A percentile compares a stretch with the other conserved stretches of the same genome.
Evolutionary conservation across 352 stramenopile species (phyloP).

Genomic region (Pythium volutum): DNA sequence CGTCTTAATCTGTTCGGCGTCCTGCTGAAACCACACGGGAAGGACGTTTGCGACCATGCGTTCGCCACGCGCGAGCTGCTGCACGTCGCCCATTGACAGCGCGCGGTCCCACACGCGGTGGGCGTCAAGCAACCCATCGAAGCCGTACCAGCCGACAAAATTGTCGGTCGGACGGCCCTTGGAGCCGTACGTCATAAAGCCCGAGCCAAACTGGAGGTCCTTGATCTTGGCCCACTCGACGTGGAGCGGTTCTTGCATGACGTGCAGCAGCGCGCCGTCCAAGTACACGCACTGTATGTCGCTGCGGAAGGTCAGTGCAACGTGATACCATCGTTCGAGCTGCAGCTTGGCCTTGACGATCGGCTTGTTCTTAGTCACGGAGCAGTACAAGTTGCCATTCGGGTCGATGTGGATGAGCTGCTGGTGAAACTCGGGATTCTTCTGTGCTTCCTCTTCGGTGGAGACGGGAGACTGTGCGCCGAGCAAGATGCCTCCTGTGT

Average conservation of each 20-base stretch:
- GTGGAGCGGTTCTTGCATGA: constrained; percentile 35
- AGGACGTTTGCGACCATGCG: neutral
- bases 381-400: constrained; percentile 41
- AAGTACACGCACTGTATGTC: constrained; percentile 48
- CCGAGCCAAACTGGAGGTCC: constrained; percentile 41
- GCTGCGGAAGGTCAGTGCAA: constrained; percentile 46
- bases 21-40: neutral
- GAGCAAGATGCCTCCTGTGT: constrained; percentile 35
- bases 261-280: constrained; percentile 48
- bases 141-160: constrained; percentile 14
- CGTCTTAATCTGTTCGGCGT: neutral
- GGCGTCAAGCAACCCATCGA: constrained; percentile 10
- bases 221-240: constrained; percentile 33
- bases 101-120: constrained; percentile 3
- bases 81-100: constrained; percentile 10
- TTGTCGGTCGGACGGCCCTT: constrained; percentile 34
- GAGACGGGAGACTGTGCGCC: constrained; percentile 34
- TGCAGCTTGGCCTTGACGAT: constrained; percentile 8
- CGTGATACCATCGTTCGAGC: constrained; percentile 56
- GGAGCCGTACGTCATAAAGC: constrained; percentile 49
- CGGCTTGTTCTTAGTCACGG: constrained; percentile 32
- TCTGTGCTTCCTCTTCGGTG: constrained; percentile 3
- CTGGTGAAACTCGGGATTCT: constrained; percentile 35
- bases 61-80: constrained; percentile 8
- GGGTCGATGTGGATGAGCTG: constrained; percentile 43